Percentiles rank a stretch among this genome's conserved stretches.
phyloP scores from a whole-genome alignment of 2,329 filamentous ascomycete genomes.

The Curvularia sp. region DNA sequence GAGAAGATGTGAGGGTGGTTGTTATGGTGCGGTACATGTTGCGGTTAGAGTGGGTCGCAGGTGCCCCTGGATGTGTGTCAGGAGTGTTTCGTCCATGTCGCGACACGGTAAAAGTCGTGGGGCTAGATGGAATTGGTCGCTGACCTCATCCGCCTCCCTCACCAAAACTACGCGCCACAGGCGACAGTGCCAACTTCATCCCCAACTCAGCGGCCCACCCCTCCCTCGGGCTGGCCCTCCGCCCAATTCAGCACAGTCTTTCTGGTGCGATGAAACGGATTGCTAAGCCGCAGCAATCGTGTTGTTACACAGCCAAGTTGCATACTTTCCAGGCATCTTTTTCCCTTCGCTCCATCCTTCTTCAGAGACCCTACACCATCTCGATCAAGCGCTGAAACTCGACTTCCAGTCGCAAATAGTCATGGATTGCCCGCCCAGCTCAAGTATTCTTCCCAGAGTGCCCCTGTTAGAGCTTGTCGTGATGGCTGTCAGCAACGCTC shows the following conservation, averaged over 20 bases:
- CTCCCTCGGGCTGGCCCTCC: conserved; percentile 2
- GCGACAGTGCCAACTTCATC: conserved; percentile 8
- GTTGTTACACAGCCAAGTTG: conserved; percentile 24
- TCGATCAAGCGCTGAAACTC: conserved; percentile 38
- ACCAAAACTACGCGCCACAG: conserved; percentile 18
- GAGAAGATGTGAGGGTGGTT: conserved; percentile 19
- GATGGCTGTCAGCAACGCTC: conserved; percentile 23
- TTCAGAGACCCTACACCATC: conserved; percentile 32
- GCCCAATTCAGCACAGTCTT: conserved; percentile 11
- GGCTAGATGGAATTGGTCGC: conserved; percentile 14
- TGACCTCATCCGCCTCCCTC: conserved; percentile 22
- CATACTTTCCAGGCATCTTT: conserved; percentile 21
- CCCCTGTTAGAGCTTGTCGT: conserved; percentile 28
- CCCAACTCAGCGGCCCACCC: conserved; percentile 19
- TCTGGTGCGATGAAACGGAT: conserved; percentile 10
- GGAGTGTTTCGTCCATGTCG: conserved; percentile 38
- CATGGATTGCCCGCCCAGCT: conserved; percentile 19
- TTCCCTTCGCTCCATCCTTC: conserved; percentile 27
- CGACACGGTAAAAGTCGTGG: conserved; percentile 27
- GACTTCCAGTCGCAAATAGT: conserved; percentile 37
- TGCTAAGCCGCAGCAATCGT: conserved; percentile 18
- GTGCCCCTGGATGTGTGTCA: conserved; percentile 33
- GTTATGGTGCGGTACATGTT: conserved; percentile 36
- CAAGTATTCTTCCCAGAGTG: conserved; percentile 25
- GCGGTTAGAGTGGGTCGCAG: conserved; percentile 30